Evolutionary conservation across 345 rosid genomes (phyloP).

Genomic region (Hibiscus syriacus): DNA sequence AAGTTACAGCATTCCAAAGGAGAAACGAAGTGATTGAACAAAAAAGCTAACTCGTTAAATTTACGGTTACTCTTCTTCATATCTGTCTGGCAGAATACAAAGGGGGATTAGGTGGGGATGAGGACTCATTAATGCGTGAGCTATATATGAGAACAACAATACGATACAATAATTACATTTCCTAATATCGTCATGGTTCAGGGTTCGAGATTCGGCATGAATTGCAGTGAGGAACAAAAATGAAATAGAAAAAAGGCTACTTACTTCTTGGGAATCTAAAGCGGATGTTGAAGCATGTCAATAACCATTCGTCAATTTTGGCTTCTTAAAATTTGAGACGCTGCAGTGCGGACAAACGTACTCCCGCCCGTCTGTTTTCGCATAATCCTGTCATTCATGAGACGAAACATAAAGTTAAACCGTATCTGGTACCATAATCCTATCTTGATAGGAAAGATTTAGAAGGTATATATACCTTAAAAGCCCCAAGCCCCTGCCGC

Average conservation of each 20-base stretch:
- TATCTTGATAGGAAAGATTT: background rate
- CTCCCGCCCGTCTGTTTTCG: conserved; percentile 95
- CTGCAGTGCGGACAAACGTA: conserved; percentile 97
- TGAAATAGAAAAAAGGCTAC: background rate
- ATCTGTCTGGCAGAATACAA: conserved; percentile 7
- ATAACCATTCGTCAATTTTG: conserved; percentile 73
- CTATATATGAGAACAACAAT: conserved; percentile 40
- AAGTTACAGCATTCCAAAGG: background rate
- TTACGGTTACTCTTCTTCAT: conserved; percentile 7
- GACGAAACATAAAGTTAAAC: background rate
- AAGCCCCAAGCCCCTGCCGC: conserved; percentile 97
- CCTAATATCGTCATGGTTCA: conserved; percentile 18
- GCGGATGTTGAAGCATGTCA: conserved; percentile 20
- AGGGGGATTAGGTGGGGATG: conserved; percentile 11
- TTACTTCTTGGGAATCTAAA: background rate
- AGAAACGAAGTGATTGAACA: background rate
- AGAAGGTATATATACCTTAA: conserved; percentile 56
- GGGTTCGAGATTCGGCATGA: too few species aligned
- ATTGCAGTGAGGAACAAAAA: conserved; percentile 5
- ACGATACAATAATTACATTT: conserved; percentile 39
- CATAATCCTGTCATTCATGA: conserved; percentile 70
- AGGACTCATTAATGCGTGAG: conserved; percentile 15
- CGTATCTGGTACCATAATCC: background rate
- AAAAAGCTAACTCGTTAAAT: conserved; percentile 1
- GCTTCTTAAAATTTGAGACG: conserved; percentile 70